Conservation (phyloP, 495 filamentous ascomycete genomes). For the Aspergillus olivimuriae region DNA sequence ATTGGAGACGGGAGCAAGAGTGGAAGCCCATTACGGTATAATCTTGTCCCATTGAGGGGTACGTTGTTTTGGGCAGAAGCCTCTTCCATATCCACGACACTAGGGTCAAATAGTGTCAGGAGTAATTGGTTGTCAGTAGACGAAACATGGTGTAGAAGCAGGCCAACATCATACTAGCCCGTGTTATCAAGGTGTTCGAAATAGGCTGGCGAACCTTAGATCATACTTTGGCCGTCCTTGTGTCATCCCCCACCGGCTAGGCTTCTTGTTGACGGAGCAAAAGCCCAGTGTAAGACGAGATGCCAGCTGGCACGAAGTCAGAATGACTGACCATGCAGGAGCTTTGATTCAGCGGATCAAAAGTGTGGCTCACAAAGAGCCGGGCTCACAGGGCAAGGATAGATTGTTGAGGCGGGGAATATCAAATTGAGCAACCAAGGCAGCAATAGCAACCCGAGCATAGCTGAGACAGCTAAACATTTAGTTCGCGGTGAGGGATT, state of each 20-base stretch:
- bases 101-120: constrained; percentile 3
- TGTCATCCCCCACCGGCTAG: constrained; percentile 10
- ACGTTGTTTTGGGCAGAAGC: constrained; percentile 9
- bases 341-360: constrained; percentile 24
- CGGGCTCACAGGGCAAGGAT: constrained; percentile 13
- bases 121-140: constrained; percentile 22
- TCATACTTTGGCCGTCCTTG: constrained; percentile 9
- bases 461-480: constrained; percentile 19
- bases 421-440: constrained; percentile 24
- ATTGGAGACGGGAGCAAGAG: constrained; percentile 6
- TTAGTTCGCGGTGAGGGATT: constrained; percentile 40
- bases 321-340: constrained; percentile 35
- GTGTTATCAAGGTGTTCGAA: too few relatives aligned
- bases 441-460: constrained; percentile 29
- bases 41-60: too few relatives aligned
- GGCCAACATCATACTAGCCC: too few relatives aligned
- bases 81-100: constrained; percentile 15
- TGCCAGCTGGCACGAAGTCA: constrained; percentile 36
- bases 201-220: constrained; percentile 4
- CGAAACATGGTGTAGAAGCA: too few relatives aligned
- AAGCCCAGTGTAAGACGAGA: constrained; percentile 29
- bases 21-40: too few relatives aligned
- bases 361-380: constrained; percentile 14
- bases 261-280: constrained; percentile 3
- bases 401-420: constrained; percentile 29